Evolutionary conservation across 768 basidiomycete species (phyloP), one percentile per base, ranked within the genome.

Genomic region (Filobasidium floriforme): DNA sequence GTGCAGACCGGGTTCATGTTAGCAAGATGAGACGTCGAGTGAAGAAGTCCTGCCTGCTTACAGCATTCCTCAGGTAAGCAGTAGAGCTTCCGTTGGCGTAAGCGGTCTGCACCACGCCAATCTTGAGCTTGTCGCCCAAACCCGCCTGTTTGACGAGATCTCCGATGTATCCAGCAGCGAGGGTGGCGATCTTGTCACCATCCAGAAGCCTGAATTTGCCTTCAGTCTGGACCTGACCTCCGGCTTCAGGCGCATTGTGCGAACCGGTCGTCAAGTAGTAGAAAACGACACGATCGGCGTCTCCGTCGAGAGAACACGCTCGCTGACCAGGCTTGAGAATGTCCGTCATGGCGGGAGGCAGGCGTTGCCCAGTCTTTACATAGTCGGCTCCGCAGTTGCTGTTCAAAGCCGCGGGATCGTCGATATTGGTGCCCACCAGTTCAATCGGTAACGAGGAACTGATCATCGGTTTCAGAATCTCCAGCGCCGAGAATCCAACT

Each of bases 11-110:
- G 22, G 15, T 18, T 49, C 22, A 49, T 14, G 15, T 49, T 3
- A 57, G 59, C 14, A 37, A 41, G 40, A n/a, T 5, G 5, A 1
- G 22, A 40, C 15, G 32, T 19, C 43, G 14, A 41, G 40, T 0
- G 22, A 43, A 59, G 1, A n/a, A 15, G 5, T 43, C 19, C 37
- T n/a, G 15, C 52, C 65, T 68, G 75, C 85, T 69, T 66, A 92
- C 90, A 32, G 44, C 43, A 79, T 87, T 86, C 18, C 86, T 81
- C 52, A 98, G 82, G 76, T 94, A 98, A 76, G 88, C 90, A 14
- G 96, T 99, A 0, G 94, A 97, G 65, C 86, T 90, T 7, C 96
- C 96, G 71, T 99, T 99, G 40, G 96, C 96, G 77, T 99, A 99
- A 2, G 96, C 96, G 0, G 96, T 99, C 78, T 99, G 96, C 12